phyloP scores from a whole-genome alignment of 2,329 filamentous ascomycete species.

The Colletotrichum higginsianum region DNA sequence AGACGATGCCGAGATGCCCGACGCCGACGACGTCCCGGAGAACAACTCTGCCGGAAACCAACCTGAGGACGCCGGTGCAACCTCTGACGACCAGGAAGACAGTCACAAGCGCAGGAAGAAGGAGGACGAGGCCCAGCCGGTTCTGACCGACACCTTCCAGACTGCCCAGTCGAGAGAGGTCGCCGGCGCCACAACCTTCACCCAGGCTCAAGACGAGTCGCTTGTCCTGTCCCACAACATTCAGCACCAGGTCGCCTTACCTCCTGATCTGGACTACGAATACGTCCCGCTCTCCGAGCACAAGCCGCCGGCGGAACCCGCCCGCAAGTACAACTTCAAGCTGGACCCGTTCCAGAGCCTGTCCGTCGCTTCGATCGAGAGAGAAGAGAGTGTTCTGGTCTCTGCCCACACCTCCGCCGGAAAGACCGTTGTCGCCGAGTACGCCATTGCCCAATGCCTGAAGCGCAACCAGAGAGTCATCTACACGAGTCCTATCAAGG shows the following conservation, averaged over 20 bases:
- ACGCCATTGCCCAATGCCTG: constrained; percentile 96
- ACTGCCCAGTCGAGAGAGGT: constrained; percentile 95
- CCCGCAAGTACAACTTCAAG: constrained; percentile 87
- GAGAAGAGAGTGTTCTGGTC: constrained; percentile 95
- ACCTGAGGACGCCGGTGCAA: constrained; percentile 48
- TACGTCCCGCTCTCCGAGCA: constrained; percentile 97
- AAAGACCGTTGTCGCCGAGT: constrained; percentile 98
- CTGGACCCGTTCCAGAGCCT: constrained; percentile 98
- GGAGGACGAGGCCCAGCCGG: constrained; percentile 76
- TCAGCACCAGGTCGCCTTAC: constrained; percentile 96
- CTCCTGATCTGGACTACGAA: constrained; percentile 93
- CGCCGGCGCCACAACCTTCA: constrained; percentile 80
- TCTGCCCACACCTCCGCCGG: constrained; percentile 98
- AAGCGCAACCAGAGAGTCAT: constrained; percentile 99
- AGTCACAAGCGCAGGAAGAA: constrained; percentile 74
- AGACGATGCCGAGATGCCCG: constrained; percentile 59
- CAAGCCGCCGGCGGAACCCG: constrained; percentile 89
- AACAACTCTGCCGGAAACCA: constrained; percentile 52
- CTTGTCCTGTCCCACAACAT: constrained; percentile 96
- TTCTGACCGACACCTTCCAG: constrained; percentile 94
- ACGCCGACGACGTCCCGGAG: constrained; percentile 60
- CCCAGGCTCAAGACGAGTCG: constrained; percentile 73
- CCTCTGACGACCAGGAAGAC: constrained; percentile 54
- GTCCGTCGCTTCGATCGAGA: constrained; percentile 93
- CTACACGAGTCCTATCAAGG: constrained; percentile 99